Evolutionary conservation across 1,139 yeast species (phyloP).

Genomic region (Protomyces arabidopsidicola): DNA sequence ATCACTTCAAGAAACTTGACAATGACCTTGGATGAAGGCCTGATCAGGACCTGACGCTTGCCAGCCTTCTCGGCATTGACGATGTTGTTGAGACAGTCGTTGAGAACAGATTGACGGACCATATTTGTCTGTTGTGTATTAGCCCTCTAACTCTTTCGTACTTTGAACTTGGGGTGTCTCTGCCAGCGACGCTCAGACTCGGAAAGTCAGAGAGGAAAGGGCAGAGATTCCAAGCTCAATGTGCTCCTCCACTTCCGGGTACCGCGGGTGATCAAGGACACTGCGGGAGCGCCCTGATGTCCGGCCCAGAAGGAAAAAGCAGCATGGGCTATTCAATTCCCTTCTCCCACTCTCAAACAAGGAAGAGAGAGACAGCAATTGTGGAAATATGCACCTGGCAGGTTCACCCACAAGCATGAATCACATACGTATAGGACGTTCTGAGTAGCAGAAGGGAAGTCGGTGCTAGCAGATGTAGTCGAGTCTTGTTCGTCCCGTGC

Average conservation of each 20-base stretch:
- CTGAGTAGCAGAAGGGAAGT: background rate
- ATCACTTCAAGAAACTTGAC: slow-evolving; percentile 93
- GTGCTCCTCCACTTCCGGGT: background rate
- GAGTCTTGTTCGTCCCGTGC: background rate
- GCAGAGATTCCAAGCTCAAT: slow-evolving; percentile 1
- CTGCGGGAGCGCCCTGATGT: background rate
- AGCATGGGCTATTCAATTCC: background rate
- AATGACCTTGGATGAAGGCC: slow-evolving; percentile 99
- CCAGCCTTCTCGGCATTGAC: slow-evolving; percentile 99
- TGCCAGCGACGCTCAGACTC: background rate
- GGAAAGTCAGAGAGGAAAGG: background rate
- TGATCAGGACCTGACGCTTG: slow-evolving; percentile 96
- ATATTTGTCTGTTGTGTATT: background rate
- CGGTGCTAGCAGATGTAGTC: slow-evolving; percentile 1
- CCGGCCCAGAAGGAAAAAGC: background rate
- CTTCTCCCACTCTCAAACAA: too few relatives aligned
- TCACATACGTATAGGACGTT: too few relatives aligned
- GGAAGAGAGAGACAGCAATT: too few relatives aligned
- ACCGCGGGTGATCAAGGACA: background rate
- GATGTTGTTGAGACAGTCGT: slow-evolving; percentile 97
- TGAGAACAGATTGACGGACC: slow-evolving; percentile 65
- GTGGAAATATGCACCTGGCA: too few relatives aligned
- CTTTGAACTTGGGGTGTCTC: background rate
- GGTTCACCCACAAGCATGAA: too few relatives aligned
- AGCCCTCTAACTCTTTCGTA: background rate